These are phyloP conservation scores for Macadamia integrifolia DNA, from an alignment of 164 flowering plant genomes.

Conservation along the genomic window DNA sequence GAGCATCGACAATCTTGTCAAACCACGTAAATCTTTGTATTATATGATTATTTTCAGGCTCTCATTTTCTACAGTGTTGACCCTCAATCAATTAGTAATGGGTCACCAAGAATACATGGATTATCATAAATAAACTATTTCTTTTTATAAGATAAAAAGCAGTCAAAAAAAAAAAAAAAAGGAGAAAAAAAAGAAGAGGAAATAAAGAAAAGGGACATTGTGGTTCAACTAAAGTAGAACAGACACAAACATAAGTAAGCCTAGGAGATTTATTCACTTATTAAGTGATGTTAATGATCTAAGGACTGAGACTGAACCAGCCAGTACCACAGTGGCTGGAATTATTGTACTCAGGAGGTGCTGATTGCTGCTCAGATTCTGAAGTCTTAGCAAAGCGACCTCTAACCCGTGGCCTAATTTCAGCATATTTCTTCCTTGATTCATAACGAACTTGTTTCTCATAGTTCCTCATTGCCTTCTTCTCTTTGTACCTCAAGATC, in stretches of 20 bases:
- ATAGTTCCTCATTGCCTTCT: neutral
- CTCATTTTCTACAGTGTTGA: too few species aligned
- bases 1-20: too few species aligned
- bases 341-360: neutral
- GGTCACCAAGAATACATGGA: too few species aligned
- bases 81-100: too few species aligned
- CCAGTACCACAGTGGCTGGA: too few species aligned
- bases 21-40: too few species aligned
- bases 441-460: neutral
- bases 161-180: too few species aligned
- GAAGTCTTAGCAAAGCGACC: conserved; percentile 15
- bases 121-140: too few species aligned
- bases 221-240: neutral
- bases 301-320: too few species aligned
- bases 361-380: neutral
- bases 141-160: neutral
- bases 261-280: neutral
- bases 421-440: neutral
- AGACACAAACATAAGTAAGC: neutral
- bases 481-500: neutral
- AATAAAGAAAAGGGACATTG: neutral
- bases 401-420: conserved; percentile 22
- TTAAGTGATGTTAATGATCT: neutral
- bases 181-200: neutral
- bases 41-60: too few species aligned